These are phyloP conservation scores for Asterophora lycoperdoides DNA, from an alignment of 768 basidiomycete genomes.

Conservation along the genomic window DNA sequence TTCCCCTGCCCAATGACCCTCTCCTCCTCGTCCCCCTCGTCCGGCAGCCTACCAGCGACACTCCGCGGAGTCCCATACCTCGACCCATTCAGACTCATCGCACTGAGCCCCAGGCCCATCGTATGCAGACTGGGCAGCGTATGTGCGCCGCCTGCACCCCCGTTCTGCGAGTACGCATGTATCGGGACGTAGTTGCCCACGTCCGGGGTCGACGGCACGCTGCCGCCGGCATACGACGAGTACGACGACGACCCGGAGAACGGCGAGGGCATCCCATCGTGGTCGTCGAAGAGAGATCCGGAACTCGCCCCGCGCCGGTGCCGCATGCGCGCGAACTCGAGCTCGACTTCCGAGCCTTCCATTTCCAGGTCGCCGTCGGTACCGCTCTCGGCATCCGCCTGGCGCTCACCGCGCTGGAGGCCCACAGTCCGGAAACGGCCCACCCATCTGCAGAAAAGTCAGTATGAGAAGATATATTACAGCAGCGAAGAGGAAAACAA, in stretches of 20 bases:
- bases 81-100: slow-evolving; percentile 15
- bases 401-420: slow-evolving; percentile 33
- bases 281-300: slow-evolving; percentile 18
- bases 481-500: slow-evolving; percentile 4
- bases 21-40: slow-evolving; percentile 12
- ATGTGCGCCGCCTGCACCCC: slow-evolving; percentile 4
- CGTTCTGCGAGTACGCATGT: slow-evolving; percentile 5
- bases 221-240: slow-evolving; percentile 23
- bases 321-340: slow-evolving; percentile 7
- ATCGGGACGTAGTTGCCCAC: slow-evolving; percentile 21
- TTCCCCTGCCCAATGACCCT: not conserved
- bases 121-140: slow-evolving; percentile 23
- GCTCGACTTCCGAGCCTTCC: slow-evolving; percentile 7
- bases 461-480: not conserved
- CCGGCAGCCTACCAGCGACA: slow-evolving; percentile 15
- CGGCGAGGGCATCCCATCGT: slow-evolving; percentile 22
- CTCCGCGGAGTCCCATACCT: slow-evolving; percentile 25
- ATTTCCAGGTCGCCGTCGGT: not conserved
- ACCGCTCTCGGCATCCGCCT: not conserved
- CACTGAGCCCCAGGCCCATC: slow-evolving; percentile 26
- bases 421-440: slow-evolving; percentile 76
- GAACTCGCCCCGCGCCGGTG: slow-evolving; percentile 15
- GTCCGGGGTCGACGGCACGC: slow-evolving; percentile 33
- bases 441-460: slow-evolving; percentile 59
- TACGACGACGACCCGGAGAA: slow-evolving; percentile 26